A percentile compares a stretch with the other conserved stretches of the same genome.
phyloP scores from a whole-genome alignment of 2,329 filamentous ascomycete genomes.

The Phialophora verrucosa region DNA sequence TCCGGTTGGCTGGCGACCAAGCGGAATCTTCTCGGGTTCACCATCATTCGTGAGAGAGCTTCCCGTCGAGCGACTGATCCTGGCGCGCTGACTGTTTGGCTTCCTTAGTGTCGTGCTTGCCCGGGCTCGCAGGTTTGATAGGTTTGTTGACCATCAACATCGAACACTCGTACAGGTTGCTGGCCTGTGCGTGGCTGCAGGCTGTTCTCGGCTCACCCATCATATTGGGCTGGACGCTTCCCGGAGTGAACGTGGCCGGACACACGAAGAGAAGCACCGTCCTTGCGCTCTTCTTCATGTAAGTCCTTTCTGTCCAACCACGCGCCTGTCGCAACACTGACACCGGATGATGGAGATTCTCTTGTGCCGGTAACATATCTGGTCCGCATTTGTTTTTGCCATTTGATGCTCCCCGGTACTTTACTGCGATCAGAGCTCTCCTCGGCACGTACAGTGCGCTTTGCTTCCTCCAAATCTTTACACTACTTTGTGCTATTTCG shows the following conservation, averaged over 20 bases:
- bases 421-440: not conserved
- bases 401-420: not conserved
- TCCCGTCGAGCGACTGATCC: not conserved
- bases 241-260: not conserved
- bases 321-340: not conserved
- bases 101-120: not conserved
- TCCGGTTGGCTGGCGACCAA: not conserved
- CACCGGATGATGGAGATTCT: not conserved
- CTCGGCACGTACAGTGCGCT: not conserved
- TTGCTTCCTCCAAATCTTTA: not conserved
- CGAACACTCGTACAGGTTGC: not conserved
- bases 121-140: not conserved
- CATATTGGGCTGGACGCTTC: not conserved
- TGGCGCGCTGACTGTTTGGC: not conserved
- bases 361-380: not conserved
- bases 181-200: not conserved
- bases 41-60: not conserved
- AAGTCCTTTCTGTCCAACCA: not conserved
- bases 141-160: not conserved
- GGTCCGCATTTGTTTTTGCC: not conserved
- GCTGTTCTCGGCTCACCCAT: not conserved
- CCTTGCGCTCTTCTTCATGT: not conserved
- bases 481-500: not conserved
- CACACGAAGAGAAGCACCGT: not conserved
- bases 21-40: not conserved